Percentiles rank a stretch among this genome's conserved stretches.
phyloP scores from a whole-genome alignment of 768 basidiomycete genomes.

The Kwoniella pini region DNA sequence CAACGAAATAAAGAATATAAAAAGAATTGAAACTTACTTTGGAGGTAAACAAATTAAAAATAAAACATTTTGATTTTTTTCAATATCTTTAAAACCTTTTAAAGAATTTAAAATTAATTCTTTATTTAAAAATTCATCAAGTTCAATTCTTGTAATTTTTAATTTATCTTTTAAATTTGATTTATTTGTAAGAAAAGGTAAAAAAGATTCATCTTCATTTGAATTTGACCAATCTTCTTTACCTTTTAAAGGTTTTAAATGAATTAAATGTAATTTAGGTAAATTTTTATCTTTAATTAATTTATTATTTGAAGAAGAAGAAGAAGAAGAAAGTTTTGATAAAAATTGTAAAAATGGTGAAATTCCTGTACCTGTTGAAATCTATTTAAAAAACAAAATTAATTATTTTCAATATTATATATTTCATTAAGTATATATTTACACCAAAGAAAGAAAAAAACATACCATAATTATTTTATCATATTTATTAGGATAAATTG shows the following conservation, averaged over 20 bases:
- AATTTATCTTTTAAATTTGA: slow-evolving; percentile 21
- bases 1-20: not conserved
- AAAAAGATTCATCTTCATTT: not conserved
- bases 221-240: slow-evolving; percentile 29
- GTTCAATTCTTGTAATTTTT: slow-evolving; percentile 15
- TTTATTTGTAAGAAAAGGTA: slow-evolving; percentile 28
- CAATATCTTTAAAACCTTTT: not conserved
- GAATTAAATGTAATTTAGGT: slow-evolving; percentile 38
- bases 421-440: not conserved
- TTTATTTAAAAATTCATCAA: slow-evolving; percentile 15
- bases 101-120: slow-evolving; percentile 5
- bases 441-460: not conserved
- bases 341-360: slow-evolving; percentile 52
- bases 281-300: not conserved
- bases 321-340: slow-evolving; percentile 34
- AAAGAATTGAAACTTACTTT: slow-evolving; percentile 23
- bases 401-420: too few species aligned
- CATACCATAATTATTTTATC: slow-evolving; percentile 50
- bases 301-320: not conserved
- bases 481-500: slow-evolving; percentile 32
- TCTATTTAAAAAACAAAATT: slow-evolving; percentile 20
- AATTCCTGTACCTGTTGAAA: slow-evolving; percentile 52
- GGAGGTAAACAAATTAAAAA: slow-evolving; percentile 48
- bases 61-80: slow-evolving; percentile 18
- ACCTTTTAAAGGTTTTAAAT: slow-evolving; percentile 27